A percentile compares a stretch with the other conserved stretches of the same genome.
Conservation (phyloP, 1,284 basidiomycete genomes). For the Cutaneotrichosporon dermatis region DNA sequence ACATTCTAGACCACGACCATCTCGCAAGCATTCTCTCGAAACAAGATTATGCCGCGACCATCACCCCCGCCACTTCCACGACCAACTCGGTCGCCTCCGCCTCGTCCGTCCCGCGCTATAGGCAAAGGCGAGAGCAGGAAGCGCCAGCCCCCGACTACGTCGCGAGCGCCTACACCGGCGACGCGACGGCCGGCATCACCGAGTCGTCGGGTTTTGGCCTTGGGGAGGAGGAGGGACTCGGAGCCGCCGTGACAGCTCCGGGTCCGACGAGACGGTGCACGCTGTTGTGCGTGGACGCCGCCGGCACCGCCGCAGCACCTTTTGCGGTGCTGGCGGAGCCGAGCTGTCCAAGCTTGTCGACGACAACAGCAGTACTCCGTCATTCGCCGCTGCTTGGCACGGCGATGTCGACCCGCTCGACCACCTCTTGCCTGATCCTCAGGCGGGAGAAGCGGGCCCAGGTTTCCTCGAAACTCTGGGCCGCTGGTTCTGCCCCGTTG, state of each 20-base stretch:
- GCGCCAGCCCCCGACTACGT: slow-evolving; percentile 1
- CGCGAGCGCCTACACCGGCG: slow-evolving; percentile 5
- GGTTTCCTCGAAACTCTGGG: slow-evolving; percentile 9
- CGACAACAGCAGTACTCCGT: background rate
- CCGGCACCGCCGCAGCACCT: slow-evolving; percentile 2
- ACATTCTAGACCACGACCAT: background rate
- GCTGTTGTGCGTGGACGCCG: slow-evolving; percentile 2
- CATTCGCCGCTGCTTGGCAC: background rate
- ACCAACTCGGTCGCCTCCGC: background rate
- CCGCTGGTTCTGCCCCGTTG: slow-evolving; percentile 10
- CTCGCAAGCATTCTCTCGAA: background rate
- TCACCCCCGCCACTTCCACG: background rate
- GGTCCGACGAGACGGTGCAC: slow-evolving; percentile 4
- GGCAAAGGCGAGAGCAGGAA: background rate
- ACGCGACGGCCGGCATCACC: slow-evolving; percentile 1
- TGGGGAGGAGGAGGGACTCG: slow-evolving; percentile 16
- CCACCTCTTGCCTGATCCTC: slow-evolving; percentile 7
- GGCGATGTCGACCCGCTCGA: slow-evolving; percentile 11
- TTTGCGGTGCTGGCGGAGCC: background rate
- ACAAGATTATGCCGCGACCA: background rate
- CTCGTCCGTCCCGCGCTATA: background rate
- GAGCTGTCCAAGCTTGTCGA: background rate
- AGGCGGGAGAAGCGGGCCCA: background rate
- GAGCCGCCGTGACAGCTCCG: slow-evolving; percentile 3
- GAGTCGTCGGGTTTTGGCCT: slow-evolving; percentile 11